Conservation (phyloP, 352 stramenopile genomes). For the Blastocystis sp. region DNA sequence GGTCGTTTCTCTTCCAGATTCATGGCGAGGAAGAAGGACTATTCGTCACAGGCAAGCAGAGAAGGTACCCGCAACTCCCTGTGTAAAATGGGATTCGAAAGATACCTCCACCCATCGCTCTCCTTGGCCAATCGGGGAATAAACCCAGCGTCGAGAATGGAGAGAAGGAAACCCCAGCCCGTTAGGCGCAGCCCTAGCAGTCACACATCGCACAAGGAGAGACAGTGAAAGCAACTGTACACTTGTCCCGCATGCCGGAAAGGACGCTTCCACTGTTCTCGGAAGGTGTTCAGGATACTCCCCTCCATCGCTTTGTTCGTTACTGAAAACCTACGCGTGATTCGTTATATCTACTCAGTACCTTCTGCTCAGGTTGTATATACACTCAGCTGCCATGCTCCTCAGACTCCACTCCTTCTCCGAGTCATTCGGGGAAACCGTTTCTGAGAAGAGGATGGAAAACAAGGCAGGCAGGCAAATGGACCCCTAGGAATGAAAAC, state of each 20-base stretch:
- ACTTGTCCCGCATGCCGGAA: neutral
- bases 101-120: conserved; percentile 10
- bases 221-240: conserved; percentile 2
- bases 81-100: neutral
- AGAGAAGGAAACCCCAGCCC: neutral
- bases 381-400: neutral
- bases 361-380: neutral
- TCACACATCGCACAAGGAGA: neutral
- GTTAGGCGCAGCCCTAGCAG: neutral
- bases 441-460: conserved; percentile 18
- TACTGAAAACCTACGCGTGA: conserved; percentile 12
- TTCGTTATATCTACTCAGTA: neutral
- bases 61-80: neutral
- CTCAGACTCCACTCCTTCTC: conserved; percentile 14
- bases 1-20: neutral
- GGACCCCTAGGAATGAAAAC: neutral
- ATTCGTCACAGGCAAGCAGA: neutral
- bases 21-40: neutral
- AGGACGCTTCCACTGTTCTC: neutral
- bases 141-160: neutral
- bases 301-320: neutral
- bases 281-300: conserved; percentile 8
- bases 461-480: conserved; percentile 8
- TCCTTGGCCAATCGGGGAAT: neutral
- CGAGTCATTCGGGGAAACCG: neutral